Evolutionary conservation across 441 rosid species (phyloP), one percentile per base, ranked within the genome.

Genomic region (Adansonia rubrostipa): DNA sequence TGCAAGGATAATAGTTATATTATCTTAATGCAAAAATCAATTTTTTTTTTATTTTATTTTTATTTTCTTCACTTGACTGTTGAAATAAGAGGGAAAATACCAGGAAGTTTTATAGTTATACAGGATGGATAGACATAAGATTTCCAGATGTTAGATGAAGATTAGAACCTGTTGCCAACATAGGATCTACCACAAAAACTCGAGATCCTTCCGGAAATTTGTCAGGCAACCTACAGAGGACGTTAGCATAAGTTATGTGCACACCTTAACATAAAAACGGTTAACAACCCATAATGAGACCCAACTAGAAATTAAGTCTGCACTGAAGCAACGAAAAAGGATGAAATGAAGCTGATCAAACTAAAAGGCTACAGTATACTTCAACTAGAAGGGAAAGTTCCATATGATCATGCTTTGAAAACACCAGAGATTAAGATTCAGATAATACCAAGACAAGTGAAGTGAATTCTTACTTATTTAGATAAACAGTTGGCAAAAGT

Each of bases 151-250:
- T 10, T 58, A 71, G 45, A 14, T 73, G 70, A 51, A 40, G 9
- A 78, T 68, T 40, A 74, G n/a, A 77, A 95, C 99, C 97, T 81
- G 98, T 93, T 79, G 97, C 98, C 75, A 92, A 81, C 93, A 93
- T 89, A 45, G 98, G 98, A 82, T 95, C 98, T 24, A 92, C 93
- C 75, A 95, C 89, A 84, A 93, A 89, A 0, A 95, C 92, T 80
- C 87, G 88, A 22, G 95, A 85, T 7, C 88, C 89, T 71, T 88
- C 85, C 3, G 93, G 86, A 75, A 93, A 92, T 44, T 84, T 87
- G 28, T 88, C 90, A 48, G 99, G 99, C 84, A 95, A 81, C 92
- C 98, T 95, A 74, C 68, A 79, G 28, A 83, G 66, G 61, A 80
- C 44, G 78, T 53, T 75, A 44, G 2, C 19, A 69, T 51, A 70